Evolutionary conservation across 306 rosid genomes (phyloP).

Genomic region (Hippophae gyantsensis): DNA sequence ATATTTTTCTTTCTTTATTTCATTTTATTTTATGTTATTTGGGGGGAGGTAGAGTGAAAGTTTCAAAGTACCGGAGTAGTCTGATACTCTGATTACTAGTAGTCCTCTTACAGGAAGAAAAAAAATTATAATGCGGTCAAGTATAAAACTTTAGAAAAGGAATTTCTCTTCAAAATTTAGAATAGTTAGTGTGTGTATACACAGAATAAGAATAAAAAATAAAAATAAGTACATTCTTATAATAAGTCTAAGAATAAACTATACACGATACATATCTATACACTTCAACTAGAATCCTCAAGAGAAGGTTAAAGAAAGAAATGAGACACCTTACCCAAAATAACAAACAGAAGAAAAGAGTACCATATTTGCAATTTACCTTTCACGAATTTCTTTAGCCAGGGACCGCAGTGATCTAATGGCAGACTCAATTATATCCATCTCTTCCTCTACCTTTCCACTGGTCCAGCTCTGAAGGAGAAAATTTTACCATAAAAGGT

Average conservation of each 20-base stretch:
- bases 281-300: too few relatives aligned
- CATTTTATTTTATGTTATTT: too few relatives aligned
- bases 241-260: too few relatives aligned
- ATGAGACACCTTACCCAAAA: not conserved
- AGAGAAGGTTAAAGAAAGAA: not conserved
- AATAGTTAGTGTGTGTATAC: not conserved
- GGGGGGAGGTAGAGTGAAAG: too few relatives aligned
- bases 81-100: not conserved
- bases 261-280: too few relatives aligned
- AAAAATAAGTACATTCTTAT: too few relatives aligned
- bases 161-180: not conserved
- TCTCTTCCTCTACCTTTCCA: conserved; percentile 55
- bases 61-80: not conserved
- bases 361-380: conserved; percentile 31
- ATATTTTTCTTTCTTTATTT: too few relatives aligned
- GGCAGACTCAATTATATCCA: conserved; percentile 60
- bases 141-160: not conserved
- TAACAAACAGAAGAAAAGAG: not conserved
- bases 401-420: conserved; percentile 77
- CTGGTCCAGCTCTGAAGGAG: conserved; percentile 65
- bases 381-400: conserved; percentile 86
- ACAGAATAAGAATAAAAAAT: not conserved
- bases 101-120: too few relatives aligned
- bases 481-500: not conserved
- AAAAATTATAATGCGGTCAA: too few relatives aligned